A percentile compares a stretch with the other conserved stretches of the same genome.
Evolutionary conservation across 306 rosid species (phyloP).

Genomic region (Phaseolus lunatus): DNA sequence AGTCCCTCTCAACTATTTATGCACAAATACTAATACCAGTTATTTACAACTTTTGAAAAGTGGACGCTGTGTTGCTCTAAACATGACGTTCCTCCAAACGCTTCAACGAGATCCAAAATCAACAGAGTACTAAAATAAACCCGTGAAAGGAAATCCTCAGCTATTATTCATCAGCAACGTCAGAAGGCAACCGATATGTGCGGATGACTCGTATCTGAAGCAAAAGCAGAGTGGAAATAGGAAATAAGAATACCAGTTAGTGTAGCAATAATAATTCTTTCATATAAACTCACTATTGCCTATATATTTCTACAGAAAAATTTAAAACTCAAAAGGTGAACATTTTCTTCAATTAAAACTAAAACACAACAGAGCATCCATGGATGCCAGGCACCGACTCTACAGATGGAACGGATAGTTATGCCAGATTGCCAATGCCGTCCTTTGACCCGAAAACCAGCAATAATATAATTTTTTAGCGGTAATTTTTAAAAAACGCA

Average conservation of each 20-base stretch:
- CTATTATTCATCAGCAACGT: constrained; percentile 52
- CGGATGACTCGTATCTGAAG: constrained; percentile 75
- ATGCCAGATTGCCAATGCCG: neutral
- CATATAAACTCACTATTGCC: constrained; percentile 24
- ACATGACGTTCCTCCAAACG: constrained; percentile 7
- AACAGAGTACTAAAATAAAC: constrained; percentile 7
- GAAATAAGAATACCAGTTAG: constrained; percentile 36
- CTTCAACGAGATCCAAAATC: neutral
- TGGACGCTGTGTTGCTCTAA: constrained; percentile 18
- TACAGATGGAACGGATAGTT: neutral
- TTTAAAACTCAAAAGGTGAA: constrained; percentile 1
- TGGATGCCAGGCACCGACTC: neutral
- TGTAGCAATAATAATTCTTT: constrained; percentile 9
- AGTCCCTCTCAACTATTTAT: neutral
- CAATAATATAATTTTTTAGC: constrained; percentile 18
- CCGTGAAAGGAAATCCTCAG: constrained; percentile 24
- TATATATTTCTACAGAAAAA: neutral
- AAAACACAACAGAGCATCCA: constrained; percentile 21
- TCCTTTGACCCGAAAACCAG: constrained; percentile 11
- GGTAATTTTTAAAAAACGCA: neutral
- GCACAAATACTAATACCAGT: constrained; percentile 25
- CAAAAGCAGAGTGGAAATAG: constrained; percentile 34
- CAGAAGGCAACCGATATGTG: constrained; percentile 56
- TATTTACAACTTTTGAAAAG: constrained; percentile 40
- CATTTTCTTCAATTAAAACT: neutral